Base-by-base conservation (phyloP, 2,329 filamentous ascomycete genomes). In the Paecilomyces variotii region DNA sequence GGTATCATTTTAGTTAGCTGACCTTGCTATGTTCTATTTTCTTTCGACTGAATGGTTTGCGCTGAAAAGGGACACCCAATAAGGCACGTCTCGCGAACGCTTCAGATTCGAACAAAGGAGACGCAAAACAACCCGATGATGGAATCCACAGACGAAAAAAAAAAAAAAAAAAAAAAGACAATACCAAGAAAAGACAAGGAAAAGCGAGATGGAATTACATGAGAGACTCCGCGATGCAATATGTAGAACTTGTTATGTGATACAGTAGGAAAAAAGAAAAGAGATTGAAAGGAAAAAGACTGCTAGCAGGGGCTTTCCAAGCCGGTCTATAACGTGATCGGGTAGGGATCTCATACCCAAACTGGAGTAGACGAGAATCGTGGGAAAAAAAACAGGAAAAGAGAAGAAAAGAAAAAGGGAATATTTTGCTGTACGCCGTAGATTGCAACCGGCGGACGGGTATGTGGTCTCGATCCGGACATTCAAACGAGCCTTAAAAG, bases 1-100 rank as follows among this genome's bases (percentile, higher is more conserved):
- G 62, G 62, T 66, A 63, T 63, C 62, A 63, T 62, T 64, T 65
- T 45, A 45, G 39, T 45, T 45, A 45, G 39, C 39, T 45, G 39
- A 45, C 12, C 39, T 45, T 45, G 39, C 39, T 45, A 45, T 45
- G 39, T 24, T 45, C 39, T 45, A 45, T 45, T 45, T 45, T 45
- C 39, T 45, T 19, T 45, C 39, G 39, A 45, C n/a, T 45, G 39
- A 45, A 24, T 45, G 19, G 39, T 45, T 45, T 45, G 39, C 39
- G 39, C 39, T 45, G 6, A 45, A 39, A 45, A 45, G 39, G 30
- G 39, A 45, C 14, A 45, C 39, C 39, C 39, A 45, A 45, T 14
- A 45, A 45, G 14, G n/a, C 39, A 45, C 39, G n/a, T 45, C 39
- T 45, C 39, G 39, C 39, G 39, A 45, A 24, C 39, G 39, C 39